phyloP scores from a whole-genome alignment of 2,329 filamentous ascomycete genomes.

The Pseudogymnoascus sp. region DNA sequence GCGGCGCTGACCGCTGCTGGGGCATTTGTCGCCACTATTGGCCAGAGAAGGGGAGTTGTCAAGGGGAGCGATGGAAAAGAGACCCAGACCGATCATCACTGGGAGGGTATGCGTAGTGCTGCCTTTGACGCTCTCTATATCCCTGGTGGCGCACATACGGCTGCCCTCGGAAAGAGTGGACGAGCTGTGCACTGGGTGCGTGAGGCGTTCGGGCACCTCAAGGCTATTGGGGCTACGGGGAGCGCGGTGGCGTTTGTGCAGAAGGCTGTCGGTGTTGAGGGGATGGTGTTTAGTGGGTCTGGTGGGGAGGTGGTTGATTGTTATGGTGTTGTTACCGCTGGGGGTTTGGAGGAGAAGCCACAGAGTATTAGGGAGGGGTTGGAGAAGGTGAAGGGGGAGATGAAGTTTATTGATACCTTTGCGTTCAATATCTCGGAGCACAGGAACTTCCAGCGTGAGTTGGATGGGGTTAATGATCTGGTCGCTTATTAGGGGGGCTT shows the following conservation, averaged over 20 bases:
- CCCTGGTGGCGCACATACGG: constrained; percentile 59
- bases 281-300: constrained; percentile 34
- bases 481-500: constrained; percentile 54
- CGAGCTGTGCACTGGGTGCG: constrained; percentile 69
- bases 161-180: constrained; percentile 58
- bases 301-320: constrained; percentile 48
- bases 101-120: constrained; percentile 70
- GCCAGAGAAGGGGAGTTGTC: constrained; percentile 56
- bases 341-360: constrained; percentile 35
- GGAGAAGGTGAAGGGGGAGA: constrained; percentile 48
- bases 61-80: constrained; percentile 39
- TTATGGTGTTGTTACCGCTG: constrained; percentile 70
- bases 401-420: constrained; percentile 63
- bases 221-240: constrained; percentile 68
- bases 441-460: constrained; percentile 64
- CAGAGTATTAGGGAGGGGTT: constrained; percentile 50
- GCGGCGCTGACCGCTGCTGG: constrained; percentile 51
- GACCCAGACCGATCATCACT: constrained; percentile 64
- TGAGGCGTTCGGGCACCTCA: constrained; percentile 75
- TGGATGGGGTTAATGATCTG: constrained; percentile 57
- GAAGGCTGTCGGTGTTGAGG: constrained; percentile 36
- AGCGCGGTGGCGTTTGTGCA: constrained; percentile 60
- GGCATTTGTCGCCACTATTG: constrained; percentile 67
- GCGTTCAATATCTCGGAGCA: constrained; percentile 63
- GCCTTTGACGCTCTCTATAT: constrained; percentile 77